Base-by-base conservation (phyloP, 2,329 filamentous ascomycete genomes). In the Pseudogymnoascus sp. region DNA sequence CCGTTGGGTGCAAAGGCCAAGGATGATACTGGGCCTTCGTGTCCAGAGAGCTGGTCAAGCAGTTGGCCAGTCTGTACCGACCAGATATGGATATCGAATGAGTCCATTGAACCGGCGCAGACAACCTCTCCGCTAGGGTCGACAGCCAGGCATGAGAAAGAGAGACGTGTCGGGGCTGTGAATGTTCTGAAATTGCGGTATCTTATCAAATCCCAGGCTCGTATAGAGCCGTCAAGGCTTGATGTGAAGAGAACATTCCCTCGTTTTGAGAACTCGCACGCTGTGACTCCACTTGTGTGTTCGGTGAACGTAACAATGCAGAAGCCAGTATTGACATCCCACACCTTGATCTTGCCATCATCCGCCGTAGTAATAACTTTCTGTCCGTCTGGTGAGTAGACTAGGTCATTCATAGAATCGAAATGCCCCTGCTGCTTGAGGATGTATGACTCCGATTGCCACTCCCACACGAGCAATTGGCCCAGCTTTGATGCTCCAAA, bases 391-490 rank as follows among this genome's bases (percentile, higher is more conserved):
- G 94, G 92, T 4, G 94, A 93, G 75, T 97, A 99, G 7, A 89
- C 88, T 3, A 99, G 80, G 0, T 92, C 84, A 74, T 97, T 97
- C 84, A 97, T 92, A 1, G 91, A 89, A 73, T 99, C 94, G 67
- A 96, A 92, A 75, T 99, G 94, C 0, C 93, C 94, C 74, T 97
- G 94, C 72, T 99, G 94, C 76, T 99, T 99, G 58, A 99, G 79
- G 63, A 99, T 95, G 74, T 99, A 99, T 5, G 93, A 97, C 75
- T 99, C 95, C 0, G 94, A 99, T 73, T 97, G 93, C 92, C 95
- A 99, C 74, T 99, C 94, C 94, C 94, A 99, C 3, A 99, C 94
- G 3, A 99, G 78, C n/a, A 99, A 80, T 72, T 99, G 94, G 0
- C 95, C 95, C 4, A 96, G 82, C 70, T 95, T 95, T 1, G 94